A percentile compares a stretch with the other conserved stretches of the same genome.
Evolutionary conservation across 192 early-diverging fungal genomes (phyloP).

Genomic region (Entrophospora sp.): DNA sequence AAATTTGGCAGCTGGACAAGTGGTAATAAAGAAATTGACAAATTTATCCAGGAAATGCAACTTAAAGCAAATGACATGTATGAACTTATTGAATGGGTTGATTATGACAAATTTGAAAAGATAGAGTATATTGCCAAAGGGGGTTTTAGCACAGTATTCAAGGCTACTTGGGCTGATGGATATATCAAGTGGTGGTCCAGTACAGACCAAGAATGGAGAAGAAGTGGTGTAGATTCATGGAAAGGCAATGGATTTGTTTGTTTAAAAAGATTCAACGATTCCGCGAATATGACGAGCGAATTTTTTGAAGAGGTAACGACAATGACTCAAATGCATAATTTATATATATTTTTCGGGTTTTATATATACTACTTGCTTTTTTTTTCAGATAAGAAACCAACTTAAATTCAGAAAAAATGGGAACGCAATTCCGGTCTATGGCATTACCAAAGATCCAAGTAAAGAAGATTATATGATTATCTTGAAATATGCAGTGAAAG

Average conservation of each 20-base stretch:
- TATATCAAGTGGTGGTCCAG: not conserved
- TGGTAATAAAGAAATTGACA: not conserved
- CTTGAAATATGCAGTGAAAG: conserved; percentile 25
- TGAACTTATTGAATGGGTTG: not conserved
- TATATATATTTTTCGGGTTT: not conserved
- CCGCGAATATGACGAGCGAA: not conserved
- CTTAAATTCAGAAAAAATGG: too few relatives aligned
- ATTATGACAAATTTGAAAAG: not conserved
- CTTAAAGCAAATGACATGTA: not conserved
- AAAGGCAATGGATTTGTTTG: not conserved
- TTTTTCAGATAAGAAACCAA: too few relatives aligned
- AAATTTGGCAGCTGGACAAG: not conserved
- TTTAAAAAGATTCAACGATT: not conserved
- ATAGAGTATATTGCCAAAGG: not conserved
- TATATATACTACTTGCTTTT: not conserved
- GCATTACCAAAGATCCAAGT: conserved; percentile 25
- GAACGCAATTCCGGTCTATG: conserved; percentile 22
- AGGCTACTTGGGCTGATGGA: not conserved
- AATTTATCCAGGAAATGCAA: not conserved
- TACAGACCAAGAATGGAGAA: not conserved
- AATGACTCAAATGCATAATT: too few relatives aligned
- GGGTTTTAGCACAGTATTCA: not conserved
- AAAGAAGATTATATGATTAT: conserved; percentile 30
- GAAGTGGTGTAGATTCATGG: too few relatives aligned
- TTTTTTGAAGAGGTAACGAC: not conserved